phyloP scores from a whole-genome alignment of 371 early-diverging fungal species.

The Apophysomyces trapeziformis region DNA sequence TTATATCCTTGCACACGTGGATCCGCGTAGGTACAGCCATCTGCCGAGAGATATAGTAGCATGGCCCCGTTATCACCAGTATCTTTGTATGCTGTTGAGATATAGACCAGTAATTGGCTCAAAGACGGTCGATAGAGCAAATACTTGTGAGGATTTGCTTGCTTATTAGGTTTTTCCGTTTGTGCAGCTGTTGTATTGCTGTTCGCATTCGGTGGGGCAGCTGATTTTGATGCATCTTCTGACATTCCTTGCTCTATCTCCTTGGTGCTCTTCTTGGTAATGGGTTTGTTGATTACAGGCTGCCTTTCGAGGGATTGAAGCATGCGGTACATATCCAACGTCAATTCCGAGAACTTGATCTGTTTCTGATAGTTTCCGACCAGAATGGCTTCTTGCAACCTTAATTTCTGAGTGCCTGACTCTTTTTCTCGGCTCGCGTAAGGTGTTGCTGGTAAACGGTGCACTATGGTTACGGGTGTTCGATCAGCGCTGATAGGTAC shows the following conservation, averaged over 20 bases:
- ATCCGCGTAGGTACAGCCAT: constrained; percentile 67
- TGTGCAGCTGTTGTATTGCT: constrained; percentile 7
- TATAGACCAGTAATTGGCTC: constrained; percentile 84
- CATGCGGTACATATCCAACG: constrained; percentile 95
- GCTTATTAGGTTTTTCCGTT: constrained; percentile 27
- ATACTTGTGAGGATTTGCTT: constrained; percentile 92
- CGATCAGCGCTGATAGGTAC: constrained; percentile 71
- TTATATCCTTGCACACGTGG: constrained; percentile 58
- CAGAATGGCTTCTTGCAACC: constrained; percentile 91
- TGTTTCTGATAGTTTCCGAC: constrained; percentile 91
- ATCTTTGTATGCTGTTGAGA: constrained; percentile 92
- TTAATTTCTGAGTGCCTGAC: constrained; percentile 43
- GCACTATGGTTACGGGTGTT: constrained; percentile 63
- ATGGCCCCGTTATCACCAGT: constrained; percentile 82
- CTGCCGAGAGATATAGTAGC: constrained; percentile 90
- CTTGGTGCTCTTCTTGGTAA: constrained; percentile 8
- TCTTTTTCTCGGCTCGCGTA: constrained; percentile 59
- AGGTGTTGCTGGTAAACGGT: constrained; percentile 62
- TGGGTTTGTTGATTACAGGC: constrained; percentile 21
- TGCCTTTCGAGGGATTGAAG: constrained; percentile 80
- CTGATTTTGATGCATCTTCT: constrained; percentile 21
- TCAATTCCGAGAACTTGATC: constrained; percentile 95
- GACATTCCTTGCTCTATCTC: background rate
- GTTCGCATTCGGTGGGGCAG: constrained; percentile 21
- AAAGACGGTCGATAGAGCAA: constrained; percentile 88